A percentile compares a stretch with the other conserved stretches of the same genome.
These are phyloP conservation scores for Nothopassalora personata DNA, from an alignment of 2,329 filamentous ascomycete genomes.

Conservation along the genomic window DNA sequence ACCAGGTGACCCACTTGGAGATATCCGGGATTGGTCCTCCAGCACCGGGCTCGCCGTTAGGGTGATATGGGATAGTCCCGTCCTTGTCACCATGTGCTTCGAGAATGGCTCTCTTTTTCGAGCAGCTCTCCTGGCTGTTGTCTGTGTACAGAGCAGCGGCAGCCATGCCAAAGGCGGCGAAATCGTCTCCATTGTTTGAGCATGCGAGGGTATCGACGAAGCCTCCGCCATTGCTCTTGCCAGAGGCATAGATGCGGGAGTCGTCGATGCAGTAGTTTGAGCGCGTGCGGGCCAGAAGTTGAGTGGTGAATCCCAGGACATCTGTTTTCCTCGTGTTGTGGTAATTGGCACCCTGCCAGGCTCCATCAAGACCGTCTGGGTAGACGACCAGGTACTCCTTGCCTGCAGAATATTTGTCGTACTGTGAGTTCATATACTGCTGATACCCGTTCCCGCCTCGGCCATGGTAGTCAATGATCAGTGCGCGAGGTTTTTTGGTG, in stretches of 20 bases:
- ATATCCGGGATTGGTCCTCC: conserved; percentile 27
- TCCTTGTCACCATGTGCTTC: conserved; percentile 44
- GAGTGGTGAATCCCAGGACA: conserved; percentile 43
- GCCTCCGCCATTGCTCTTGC: conserved; percentile 53
- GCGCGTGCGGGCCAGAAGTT: conserved; percentile 39
- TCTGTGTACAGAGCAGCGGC: conserved; percentile 44
- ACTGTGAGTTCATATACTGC: conserved; percentile 42
- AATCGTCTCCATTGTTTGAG: conserved; percentile 35
- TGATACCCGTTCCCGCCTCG: conserved; percentile 34
- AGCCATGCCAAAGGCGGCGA: conserved; percentile 49
- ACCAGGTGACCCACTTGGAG: conserved; percentile 34
- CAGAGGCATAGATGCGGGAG: conserved; percentile 42
- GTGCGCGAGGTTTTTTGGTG: conserved; percentile 15
- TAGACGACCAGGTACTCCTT: conserved; percentile 44
- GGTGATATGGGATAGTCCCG: conserved; percentile 38
- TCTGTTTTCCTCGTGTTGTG: conserved; percentile 32
- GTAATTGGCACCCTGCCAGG: conserved; percentile 41
- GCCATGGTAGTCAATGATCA: conserved; percentile 48
- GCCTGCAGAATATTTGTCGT: conserved; percentile 42
- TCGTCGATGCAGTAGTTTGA: conserved; percentile 43
- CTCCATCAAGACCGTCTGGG: conserved; percentile 36
- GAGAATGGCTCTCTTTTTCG: conserved; percentile 35
- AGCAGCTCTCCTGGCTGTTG: conserved; percentile 21
- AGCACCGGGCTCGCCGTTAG: conserved; percentile 26
- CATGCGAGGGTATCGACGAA: conserved; percentile 46